Percentiles rank a stretch among this genome's conserved stretches.
Evolutionary conservation across 2,329 filamentous ascomycete genomes (phyloP).

Genomic region (Fusarium albosuccineum): DNA sequence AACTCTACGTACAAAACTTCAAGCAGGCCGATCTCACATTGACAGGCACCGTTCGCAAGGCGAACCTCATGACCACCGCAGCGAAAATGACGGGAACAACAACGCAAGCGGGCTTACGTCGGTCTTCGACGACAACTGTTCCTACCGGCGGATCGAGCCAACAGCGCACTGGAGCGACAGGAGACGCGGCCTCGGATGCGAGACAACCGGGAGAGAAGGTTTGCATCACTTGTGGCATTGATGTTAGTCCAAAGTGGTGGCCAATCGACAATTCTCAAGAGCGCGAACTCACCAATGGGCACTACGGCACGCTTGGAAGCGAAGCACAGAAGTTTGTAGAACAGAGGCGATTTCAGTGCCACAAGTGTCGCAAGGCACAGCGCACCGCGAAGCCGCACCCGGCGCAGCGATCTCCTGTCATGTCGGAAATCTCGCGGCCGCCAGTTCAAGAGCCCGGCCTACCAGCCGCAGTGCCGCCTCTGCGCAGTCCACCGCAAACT

Average conservation of each 20-base stretch:
- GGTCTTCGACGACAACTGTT: slow-evolving; percentile 66
- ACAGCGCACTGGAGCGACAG: slow-evolving; percentile 44
- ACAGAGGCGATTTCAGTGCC: slow-evolving; percentile 77
- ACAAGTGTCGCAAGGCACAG: slow-evolving; percentile 76
- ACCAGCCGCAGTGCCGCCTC: slow-evolving; percentile 38
- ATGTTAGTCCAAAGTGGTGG: slow-evolving; percentile 83
- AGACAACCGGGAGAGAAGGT: slow-evolving; percentile 63
- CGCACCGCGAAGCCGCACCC: slow-evolving; percentile 56
- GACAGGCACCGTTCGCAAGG: slow-evolving; percentile 93
- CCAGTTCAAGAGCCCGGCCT: slow-evolving; percentile 34
- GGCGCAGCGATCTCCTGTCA: slow-evolving; percentile 36
- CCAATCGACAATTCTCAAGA: slow-evolving; percentile 66
- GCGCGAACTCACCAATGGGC: slow-evolving; percentile 65
- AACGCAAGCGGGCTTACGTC: slow-evolving; percentile 58
- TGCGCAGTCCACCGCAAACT: slow-evolving; percentile 48
- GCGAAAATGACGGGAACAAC: slow-evolving; percentile 64
- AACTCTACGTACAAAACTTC: slow-evolving; percentile 88
- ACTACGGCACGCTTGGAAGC: slow-evolving; percentile 63
- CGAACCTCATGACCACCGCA: slow-evolving; percentile 78
- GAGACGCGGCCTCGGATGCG: slow-evolving; percentile 45
- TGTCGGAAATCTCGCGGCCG: slow-evolving; percentile 39
- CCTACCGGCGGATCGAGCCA: slow-evolving; percentile 39
- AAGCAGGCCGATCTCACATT: slow-evolving; percentile 94
- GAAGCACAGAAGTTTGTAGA: slow-evolving; percentile 71
- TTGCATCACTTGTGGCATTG: slow-evolving; percentile 75